These are phyloP conservation scores for Fusarium burgessii DNA, from an alignment of 2,329 filamentous ascomycete genomes.

Conservation along the genomic window DNA sequence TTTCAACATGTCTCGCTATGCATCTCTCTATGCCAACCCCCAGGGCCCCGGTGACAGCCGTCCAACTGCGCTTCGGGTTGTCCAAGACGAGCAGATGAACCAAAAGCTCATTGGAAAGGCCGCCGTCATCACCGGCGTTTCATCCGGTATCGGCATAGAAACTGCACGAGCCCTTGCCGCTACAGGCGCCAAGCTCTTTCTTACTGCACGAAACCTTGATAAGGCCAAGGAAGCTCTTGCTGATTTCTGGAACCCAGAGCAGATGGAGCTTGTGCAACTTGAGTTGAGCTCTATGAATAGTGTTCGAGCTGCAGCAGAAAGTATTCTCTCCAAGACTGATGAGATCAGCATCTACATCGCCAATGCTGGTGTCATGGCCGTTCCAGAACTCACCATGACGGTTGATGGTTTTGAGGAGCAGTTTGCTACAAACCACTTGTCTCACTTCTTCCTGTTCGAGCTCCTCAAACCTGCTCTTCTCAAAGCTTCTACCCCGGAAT, in stretches of 20 bases:
- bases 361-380: conserved; percentile 42
- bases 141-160: conserved; percentile 59
- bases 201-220: conserved; percentile 36
- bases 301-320: conserved; percentile 2
- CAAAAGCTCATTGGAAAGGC: neutral
- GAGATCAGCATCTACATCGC: conserved; percentile 19
- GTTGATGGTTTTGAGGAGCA: conserved; percentile 33
- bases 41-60: conserved; percentile 8
- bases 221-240: conserved; percentile 31
- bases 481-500: neutral
- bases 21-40: neutral
- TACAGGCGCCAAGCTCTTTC: conserved; percentile 49
- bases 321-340: neutral
- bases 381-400: conserved; percentile 12
- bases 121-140: conserved; percentile 42
- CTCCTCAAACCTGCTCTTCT: conserved; percentile 1
- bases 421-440: conserved; percentile 33
- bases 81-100: conserved; percentile 3
- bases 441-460: conserved; percentile 35
- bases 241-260: conserved; percentile 20
- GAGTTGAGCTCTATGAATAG: conserved; percentile 39
- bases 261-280: conserved; percentile 36
- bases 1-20: conserved; percentile 7
- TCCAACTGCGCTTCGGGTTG: conserved; percentile 3
- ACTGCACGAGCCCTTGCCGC: conserved; percentile 57